Evolutionary conservation across 192 early-diverging fungal species (phyloP).

Genomic region (Thamnidium elegans): DNA sequence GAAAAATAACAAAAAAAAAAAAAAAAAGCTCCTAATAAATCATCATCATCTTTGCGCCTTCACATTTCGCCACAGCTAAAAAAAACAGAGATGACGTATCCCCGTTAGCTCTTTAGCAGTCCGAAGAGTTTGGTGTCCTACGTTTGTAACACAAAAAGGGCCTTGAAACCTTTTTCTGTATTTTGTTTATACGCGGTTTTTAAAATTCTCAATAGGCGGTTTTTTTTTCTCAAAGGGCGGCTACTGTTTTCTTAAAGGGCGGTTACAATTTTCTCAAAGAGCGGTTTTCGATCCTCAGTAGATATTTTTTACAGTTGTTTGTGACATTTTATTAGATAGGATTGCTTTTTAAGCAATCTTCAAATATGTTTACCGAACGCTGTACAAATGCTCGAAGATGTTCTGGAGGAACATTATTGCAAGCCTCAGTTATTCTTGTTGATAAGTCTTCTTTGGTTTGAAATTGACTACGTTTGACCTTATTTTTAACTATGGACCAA

Average conservation of each 20-base stretch:
- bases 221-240: no score
- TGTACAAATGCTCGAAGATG: constrained; percentile 12
- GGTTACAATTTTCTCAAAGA: not conserved
- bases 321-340: constrained; percentile 6
- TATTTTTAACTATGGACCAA: constrained; percentile 25
- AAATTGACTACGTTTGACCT: constrained; percentile 11
- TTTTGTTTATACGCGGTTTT: no score
- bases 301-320: constrained; percentile 9
- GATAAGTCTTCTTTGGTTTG: constrained; percentile 6
- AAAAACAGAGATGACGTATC: no score
- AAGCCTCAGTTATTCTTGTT: constrained; percentile 10
- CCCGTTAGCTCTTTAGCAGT: no score
- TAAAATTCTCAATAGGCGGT: no score
- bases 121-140: no score
- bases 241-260: not conserved
- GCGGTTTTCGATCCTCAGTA: constrained; percentile 7
- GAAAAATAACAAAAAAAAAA: not conserved
- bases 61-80: no score
- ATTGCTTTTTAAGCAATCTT: constrained; percentile 3
- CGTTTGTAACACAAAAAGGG: no score
- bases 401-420: constrained; percentile 6
- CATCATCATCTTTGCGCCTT: no score
- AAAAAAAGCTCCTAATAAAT: no score
- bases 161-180: no score
- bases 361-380: constrained; percentile 7